A percentile compares a stretch with the other conserved stretches of the same genome.
These are phyloP conservation scores for Calonectria pauciramosa DNA, from an alignment of 2,329 filamentous ascomycete genomes.

Conservation along the genomic window DNA sequence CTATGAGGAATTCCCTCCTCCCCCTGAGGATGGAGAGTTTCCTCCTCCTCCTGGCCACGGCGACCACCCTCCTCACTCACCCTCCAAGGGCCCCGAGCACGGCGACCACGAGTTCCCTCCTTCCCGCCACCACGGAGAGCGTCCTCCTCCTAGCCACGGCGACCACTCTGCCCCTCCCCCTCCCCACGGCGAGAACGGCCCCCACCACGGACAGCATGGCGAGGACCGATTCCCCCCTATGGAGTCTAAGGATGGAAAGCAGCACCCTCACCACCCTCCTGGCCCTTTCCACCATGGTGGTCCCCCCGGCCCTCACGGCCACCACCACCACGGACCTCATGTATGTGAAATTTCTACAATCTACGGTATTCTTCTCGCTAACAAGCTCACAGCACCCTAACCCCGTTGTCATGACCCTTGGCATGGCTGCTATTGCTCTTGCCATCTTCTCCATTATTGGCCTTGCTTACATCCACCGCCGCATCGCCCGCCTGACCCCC, in stretches of 20 bases:
- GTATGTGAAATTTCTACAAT: conserved; percentile 29
- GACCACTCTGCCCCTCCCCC: conserved; percentile 31
- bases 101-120: conserved; percentile 2
- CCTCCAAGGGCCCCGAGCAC: conserved; percentile 41
- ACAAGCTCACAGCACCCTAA: conserved; percentile 28
- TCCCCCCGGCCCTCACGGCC: conserved; percentile 19
- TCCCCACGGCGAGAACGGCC: conserved; percentile 36
- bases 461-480: conserved; percentile 43
- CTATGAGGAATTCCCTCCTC: conserved; percentile 8
- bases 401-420: conserved; percentile 41
- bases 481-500: conserved; percentile 31
- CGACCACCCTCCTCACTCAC: background rate
- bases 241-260: conserved; percentile 38
- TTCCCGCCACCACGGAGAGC: conserved; percentile 45
- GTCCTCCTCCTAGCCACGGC: conserved; percentile 33
- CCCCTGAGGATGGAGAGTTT: conserved; percentile 2
- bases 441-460: conserved; percentile 43
- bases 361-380: background rate
- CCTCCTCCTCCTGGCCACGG: conserved; percentile 25
- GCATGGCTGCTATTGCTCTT: conserved; percentile 42
- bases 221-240: conserved; percentile 33
- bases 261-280: conserved; percentile 18
- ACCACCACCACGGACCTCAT: conserved; percentile 30
- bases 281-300: conserved; percentile 39
- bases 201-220: conserved; percentile 41